Evolutionary conservation across 768 basidiomycete species (phyloP), one percentile per base, ranked within the genome.

Genomic region (Macrolepiota albuminosa): DNA sequence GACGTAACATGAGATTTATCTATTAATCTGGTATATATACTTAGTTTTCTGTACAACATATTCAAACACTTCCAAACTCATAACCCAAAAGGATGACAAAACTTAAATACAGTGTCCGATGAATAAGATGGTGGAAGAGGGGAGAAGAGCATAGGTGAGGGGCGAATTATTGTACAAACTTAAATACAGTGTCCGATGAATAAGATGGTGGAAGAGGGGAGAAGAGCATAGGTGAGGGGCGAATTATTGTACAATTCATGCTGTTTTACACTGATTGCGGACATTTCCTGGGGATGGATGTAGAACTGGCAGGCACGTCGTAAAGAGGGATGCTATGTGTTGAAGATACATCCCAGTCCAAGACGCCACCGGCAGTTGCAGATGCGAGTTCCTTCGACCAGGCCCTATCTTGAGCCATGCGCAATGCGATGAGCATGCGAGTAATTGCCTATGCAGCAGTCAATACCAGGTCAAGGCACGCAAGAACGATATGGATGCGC

Each of bases 331-430:
- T 68, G 58, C 73, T 76, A 60, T 68, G 71, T 33, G 68, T 69
- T 34, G 76, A 76, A 0, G 76, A 72, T 11, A 76, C 73, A 58
- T 74, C 68, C 76, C 76, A 76, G 48, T 78, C 76, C 8, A 76
- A 61, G 11, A 72, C 63, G 6, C 75, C 76, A 31, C 65, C 61
- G 26, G 68, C 61, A 11, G 71, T 68, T 9, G 75, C 72, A 0
- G 63, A 63, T 34, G 73, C 69, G 14, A 75, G 71, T 36, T 78
- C 75, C 52, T 59, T 66, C 4, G 72, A 71, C 76, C 76, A 78
- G 16, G 76, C 76, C 18, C 72, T 69, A 54, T 74, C 70, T 56
- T 76, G 74, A 16, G 75, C 73, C 71, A 78, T 78, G 31, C 75
- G 71, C 11, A 76, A 65, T 24, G 73, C 67, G 59, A 76, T 76